Conservation (phyloP, 2,329 filamentous ascomycete genomes). For the Beauveria caledonica region DNA sequence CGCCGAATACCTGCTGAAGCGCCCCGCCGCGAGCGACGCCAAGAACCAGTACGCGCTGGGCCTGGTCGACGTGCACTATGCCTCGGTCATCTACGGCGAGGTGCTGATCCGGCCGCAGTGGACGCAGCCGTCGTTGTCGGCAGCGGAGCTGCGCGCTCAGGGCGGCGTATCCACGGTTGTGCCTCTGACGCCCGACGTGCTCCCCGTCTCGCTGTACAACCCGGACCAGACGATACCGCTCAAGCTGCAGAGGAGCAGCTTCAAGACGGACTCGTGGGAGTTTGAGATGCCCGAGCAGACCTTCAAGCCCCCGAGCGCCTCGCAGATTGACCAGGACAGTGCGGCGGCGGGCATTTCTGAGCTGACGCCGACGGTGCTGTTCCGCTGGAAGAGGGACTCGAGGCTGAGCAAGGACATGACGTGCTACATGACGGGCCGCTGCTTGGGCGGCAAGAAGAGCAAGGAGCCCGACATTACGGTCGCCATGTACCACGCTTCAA, state of each 20-base stretch:
- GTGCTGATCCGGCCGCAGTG: constrained; percentile 78
- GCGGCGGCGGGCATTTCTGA: constrained; percentile 31
- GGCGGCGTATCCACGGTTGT: constrained; percentile 56
- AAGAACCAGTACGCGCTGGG: constrained; percentile 82
- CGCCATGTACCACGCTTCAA: constrained; percentile 71
- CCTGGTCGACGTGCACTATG: constrained; percentile 72
- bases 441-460: constrained; percentile 65
- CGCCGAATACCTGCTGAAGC: constrained; percentile 72
- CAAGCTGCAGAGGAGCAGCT: constrained; percentile 63
- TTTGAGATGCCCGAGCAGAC: constrained; percentile 85
- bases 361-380: constrained; percentile 65
- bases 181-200: constrained; percentile 67
- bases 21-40: constrained; percentile 59
- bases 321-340: constrained; percentile 67
- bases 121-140: constrained; percentile 72
- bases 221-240: constrained; percentile 77
- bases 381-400: constrained; percentile 85
- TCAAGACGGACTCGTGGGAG: constrained; percentile 72
- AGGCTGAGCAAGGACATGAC: constrained; percentile 81
- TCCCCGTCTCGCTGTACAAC: constrained; percentile 86
- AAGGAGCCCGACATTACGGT: constrained; percentile 94
- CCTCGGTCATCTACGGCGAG: constrained; percentile 79
- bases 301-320: constrained; percentile 73
- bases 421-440: constrained; percentile 77
- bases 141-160: constrained; percentile 66